Evolutionary conservation across 306 rosid genomes (phyloP), one percentile per base, ranked within the genome.

Genomic region (Malus fusca): DNA sequence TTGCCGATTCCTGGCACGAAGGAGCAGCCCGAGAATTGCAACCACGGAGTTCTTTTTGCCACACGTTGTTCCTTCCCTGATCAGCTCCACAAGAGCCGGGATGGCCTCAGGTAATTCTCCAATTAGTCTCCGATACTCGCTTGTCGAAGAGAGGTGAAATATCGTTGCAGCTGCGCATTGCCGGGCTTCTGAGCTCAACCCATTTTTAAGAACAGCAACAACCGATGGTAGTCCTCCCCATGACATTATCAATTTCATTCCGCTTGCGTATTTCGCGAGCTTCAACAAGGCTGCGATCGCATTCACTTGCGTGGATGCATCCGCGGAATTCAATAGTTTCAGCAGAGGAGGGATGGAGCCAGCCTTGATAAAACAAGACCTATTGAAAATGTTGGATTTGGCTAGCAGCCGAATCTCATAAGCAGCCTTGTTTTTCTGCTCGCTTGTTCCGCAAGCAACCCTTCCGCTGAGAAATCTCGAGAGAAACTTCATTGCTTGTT

Each of bases 41-140:
- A 87, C 93, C 62, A 86, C 80, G 0, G 98, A 91, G 4, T 94
- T 94, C 83, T 87, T 94, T 63, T 90, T 91, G 71, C 94, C 97
- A 1, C 78, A 84, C 11, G 79, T 75, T 64, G 88, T 86, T 52
- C 97, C 98, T 76, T 82, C 88, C 48, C 80, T 87, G 40, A 88
- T 76, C 43, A 91, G 82, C 67, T 87, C 80, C 6, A 85, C 87
- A 8, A 94, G 83, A 22, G 79, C 84, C 0, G 84, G 87, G 75
- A 94, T 83, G 17, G 82, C 87, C 8, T 82, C 88, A 0, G 88
- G 80, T 18, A 67, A 78, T 75, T 88, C 93, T 1, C 98, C 97
- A 1, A 91, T 86, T 18, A 77, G 3, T 75, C 86, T 87, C 21
- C 91, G 83, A 59, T 85, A 82, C 11, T 85, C 89, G 56, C 84